Evolutionary conservation across 129 eudicot genomes (phyloP).

Genomic region (Erigeron canadensis): DNA sequence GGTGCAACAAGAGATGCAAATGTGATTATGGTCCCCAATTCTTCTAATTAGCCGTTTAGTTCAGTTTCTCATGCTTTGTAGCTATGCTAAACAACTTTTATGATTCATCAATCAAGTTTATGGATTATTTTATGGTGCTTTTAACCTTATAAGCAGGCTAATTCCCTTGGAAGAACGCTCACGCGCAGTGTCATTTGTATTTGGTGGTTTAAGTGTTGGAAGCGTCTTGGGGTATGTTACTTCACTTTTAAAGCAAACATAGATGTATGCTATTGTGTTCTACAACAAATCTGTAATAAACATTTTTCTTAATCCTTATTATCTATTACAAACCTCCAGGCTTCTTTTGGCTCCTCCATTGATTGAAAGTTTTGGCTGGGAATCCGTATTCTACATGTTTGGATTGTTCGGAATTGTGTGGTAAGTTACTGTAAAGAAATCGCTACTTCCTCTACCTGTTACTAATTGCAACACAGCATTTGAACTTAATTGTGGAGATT

Average conservation of each 20-base stretch:
- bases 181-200: constrained; percentile 95
- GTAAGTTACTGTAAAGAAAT: constrained; percentile 63
- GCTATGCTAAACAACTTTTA: background rate
- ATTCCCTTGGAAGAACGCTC: constrained; percentile 94
- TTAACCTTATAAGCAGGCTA: constrained; percentile 48
- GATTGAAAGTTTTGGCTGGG: constrained; percentile 93
- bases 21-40: too few species aligned
- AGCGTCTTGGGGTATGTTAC: constrained; percentile 84
- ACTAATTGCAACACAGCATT: background rate
- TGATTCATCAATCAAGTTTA: background rate
- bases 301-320: constrained; percentile 4
- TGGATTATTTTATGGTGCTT: constrained; percentile 9
- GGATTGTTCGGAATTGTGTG: constrained; percentile 82
- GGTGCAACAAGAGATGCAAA: too few species aligned
- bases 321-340: constrained; percentile 46
- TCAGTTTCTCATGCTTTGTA: background rate
- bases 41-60: background rate
- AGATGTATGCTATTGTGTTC: background rate
- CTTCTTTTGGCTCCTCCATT: constrained; percentile 97
- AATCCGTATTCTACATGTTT: constrained; percentile 90
- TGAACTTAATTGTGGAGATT: background rate
- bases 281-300: background rate
- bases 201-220: constrained; percentile 97
- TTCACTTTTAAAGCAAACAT: constrained; percentile 10
- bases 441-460: background rate